Conservation (phyloP, 2,329 filamentous ascomycete genomes). For the Plenodomus tracheiphilus region DNA sequence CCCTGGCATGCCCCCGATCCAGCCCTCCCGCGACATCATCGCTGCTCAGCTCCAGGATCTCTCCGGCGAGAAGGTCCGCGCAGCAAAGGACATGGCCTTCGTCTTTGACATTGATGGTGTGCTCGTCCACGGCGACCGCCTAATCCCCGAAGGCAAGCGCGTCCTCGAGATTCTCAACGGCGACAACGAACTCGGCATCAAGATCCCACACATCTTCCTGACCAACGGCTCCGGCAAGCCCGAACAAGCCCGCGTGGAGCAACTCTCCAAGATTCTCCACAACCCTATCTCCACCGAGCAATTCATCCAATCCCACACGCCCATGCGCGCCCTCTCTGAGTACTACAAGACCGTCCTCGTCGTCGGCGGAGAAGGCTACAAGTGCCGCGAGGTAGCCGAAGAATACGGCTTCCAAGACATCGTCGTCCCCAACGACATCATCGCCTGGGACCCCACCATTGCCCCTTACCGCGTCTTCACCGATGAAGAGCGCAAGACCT, state of each 20-base stretch:
- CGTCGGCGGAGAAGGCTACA: slow-evolving; percentile 74
- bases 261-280: slow-evolving; percentile 68
- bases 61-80: slow-evolving; percentile 65
- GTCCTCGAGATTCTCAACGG: slow-evolving; percentile 73
- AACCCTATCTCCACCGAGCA: slow-evolving; percentile 70
- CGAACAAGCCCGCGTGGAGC: slow-evolving; percentile 65
- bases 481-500: slow-evolving; percentile 67
- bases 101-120: slow-evolving; percentile 80
- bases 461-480: slow-evolving; percentile 71
- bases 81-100: slow-evolving; percentile 79
- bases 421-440: slow-evolving; percentile 73
- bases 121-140: slow-evolving; percentile 70
- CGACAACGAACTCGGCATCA: slow-evolving; percentile 77
- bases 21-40: slow-evolving; percentile 68
- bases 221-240: slow-evolving; percentile 76
- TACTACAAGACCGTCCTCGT: slow-evolving; percentile 79
- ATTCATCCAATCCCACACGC: slow-evolving; percentile 78
- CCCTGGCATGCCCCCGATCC: slow-evolving; percentile 62
- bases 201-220: slow-evolving; percentile 74
- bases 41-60: slow-evolving; percentile 72
- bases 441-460: slow-evolving; percentile 69
- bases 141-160: slow-evolving; percentile 69
- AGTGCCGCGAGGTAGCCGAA: slow-evolving; percentile 73
- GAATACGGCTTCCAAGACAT: slow-evolving; percentile 75
- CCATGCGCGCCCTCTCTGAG: slow-evolving; percentile 74